phyloP scores from a whole-genome alignment of 495 filamentous ascomycete genomes.

The Usnea hakonensis region DNA sequence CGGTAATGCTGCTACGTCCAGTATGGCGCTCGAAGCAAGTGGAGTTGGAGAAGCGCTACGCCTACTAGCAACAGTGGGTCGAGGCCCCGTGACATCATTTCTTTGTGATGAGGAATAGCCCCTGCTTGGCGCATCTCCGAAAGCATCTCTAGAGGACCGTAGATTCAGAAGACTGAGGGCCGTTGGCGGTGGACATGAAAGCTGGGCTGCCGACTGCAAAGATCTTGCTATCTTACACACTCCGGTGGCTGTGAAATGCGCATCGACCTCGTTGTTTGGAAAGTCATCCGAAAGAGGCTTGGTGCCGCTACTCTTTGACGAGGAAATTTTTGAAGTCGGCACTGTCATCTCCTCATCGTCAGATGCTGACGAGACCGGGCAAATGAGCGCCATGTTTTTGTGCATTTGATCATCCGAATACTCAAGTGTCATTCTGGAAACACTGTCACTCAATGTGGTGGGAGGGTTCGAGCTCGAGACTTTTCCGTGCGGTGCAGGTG shows the following conservation, averaged over 20 bases:
- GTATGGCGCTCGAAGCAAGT: slow-evolving; percentile 3
- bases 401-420: neutral
- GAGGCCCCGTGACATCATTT: neutral
- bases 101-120: neutral
- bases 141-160: neutral
- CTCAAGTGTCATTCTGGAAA: neutral
- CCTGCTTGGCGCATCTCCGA: neutral
- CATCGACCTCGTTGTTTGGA: slow-evolving; percentile 3
- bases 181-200: neutral
- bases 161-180: neutral
- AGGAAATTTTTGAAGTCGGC: neutral
- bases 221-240: neutral
- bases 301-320: slow-evolving; percentile 9
- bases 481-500: neutral
- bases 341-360: slow-evolving; percentile 1
- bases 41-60: neutral
- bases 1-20: neutral
- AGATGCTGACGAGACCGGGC: slow-evolving; percentile 1
- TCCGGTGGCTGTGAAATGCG: neutral
- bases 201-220: neutral
- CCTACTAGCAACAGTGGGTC: neutral
- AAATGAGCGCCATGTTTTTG: slow-evolving; percentile 2
- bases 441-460: neutral
- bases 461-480: neutral
- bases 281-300: neutral